Base-by-base conservation (phyloP, 2,329 filamentous ascomycete species). In the Colletotrichum liriopes region DNA sequence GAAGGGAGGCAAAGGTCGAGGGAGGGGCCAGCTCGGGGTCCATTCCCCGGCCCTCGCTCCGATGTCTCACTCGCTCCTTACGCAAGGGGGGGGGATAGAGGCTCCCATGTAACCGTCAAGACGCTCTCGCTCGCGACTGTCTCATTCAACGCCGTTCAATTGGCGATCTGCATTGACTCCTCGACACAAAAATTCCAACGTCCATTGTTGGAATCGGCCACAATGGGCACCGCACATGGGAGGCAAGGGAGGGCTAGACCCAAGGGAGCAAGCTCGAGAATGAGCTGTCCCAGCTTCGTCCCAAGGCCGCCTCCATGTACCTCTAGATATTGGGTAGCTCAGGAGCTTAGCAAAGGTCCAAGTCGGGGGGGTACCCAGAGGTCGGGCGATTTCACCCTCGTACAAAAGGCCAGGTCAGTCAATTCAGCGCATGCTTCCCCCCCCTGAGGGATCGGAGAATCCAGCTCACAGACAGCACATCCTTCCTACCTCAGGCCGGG, bases 181-280 rank as follows among this genome's bases (percentile, higher is more conserved):
- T 41, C 11, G 11, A 26, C 20, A 7, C 12, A n/a, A 16, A 39
- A 56, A 16, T 5, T 32, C 43, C 32, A 26, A 39, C 35, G 54
- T 29, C 20, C 61, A 32, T 54, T 65, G 35, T 49, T n/a, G 45
- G 9, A 52, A 29, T 8, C 51, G 41, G 67, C 62, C 52, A 60
- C 47, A 41, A 43, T 52, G 6, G 47, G 47, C n/a, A 45, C 23
- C 62, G 41, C 67, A 54, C 54, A 70, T 59, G 45, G 59, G 37
- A 43, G 49, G 37, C 5, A 26, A 61, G 64, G 67, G 55, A 69
- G 35, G 67, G 52, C 47, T 67, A 71, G 55, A 37, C 63, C 63
- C 32, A 61, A 71, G 67, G 68, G 68, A 71, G 64, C 64, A 62
- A 67, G 68, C 68, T 49, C 52, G 41, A 47, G 64, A 71, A 62